Evolutionary conservation across 257 asterid species (phyloP), one percentile per base, ranked within the genome.

Genomic region (Misopates orontium): DNA sequence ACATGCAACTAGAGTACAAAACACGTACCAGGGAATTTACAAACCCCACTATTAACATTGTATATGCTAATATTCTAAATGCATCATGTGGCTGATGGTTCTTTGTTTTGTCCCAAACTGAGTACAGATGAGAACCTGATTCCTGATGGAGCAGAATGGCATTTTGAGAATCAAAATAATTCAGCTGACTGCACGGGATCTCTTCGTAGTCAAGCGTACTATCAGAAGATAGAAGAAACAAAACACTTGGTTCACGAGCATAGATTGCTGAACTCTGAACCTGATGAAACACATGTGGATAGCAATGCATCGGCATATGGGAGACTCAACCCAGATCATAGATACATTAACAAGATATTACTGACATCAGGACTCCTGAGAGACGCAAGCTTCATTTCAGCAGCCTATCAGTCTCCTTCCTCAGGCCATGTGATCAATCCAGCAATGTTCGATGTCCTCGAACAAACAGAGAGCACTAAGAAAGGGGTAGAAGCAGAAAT

Each of bases 331-430:
- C 77, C 84, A 65, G 83, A 84, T 66, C 85, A 84, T 42, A 82
- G 70, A 73, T 87, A 90, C 65, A 83, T 90, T 59, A 77, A 76
- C 41, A 82, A 76, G 77, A 66, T 87, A 67, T 73, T 94, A 56
- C 64, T 79, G 60, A 83, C 85, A 72, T 84, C 97, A 17, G 95
- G 96, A 67, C 79, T 90, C 62, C 91, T 78, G 69, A 76, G 75
- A 68, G 84, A 83, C 53, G 41, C 77, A 15, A 73, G 73, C 70
- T 56, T 74, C 60, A 45, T 83, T 75, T 68, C 79, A 59, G 77
- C 65, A 25, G 68, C 84, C 18, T 70, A 76, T 55, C 87, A 82
- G 73, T 80, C 71, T 73, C 82, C 78, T 39, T 72, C 90, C 74
- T 78, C 89, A 8, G 63, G 70, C 80, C 84, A 84, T 67, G 45